phyloP scores from a whole-genome alignment of 768 basidiomycete genomes.

The Amanita phalloides region DNA sequence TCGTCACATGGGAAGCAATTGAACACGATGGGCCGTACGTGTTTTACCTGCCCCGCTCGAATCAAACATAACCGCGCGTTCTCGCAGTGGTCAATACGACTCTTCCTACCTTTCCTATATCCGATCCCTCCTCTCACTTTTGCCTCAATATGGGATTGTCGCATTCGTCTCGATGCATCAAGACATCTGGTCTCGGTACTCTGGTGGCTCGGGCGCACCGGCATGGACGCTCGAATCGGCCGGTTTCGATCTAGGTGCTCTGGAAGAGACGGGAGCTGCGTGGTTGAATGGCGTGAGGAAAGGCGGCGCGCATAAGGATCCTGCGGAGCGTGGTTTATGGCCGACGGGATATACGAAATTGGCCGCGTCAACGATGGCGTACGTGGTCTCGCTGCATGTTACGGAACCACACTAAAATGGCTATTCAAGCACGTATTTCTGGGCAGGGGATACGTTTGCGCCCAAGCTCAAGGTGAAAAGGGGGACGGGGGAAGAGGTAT shows the following conservation, averaged over 20 bases:
- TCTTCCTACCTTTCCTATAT: conserved; percentile 75
- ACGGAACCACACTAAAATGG: not conserved
- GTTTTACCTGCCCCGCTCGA: not conserved
- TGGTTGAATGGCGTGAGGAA: conserved; percentile 70
- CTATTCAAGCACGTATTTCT: conserved; percentile 72
- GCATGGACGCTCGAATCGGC: conserved; percentile 87
- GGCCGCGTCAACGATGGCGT: conserved; percentile 91
- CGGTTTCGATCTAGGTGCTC: conserved; percentile 72
- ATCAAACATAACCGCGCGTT: conserved; percentile 1
- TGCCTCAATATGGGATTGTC: conserved; percentile 62
- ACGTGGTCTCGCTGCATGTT: conserved; percentile 15
- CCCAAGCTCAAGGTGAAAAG: conserved; percentile 55
- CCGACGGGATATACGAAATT: conserved; percentile 92
- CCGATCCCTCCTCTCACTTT: conserved; percentile 49
- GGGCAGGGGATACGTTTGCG: conserved; percentile 84
- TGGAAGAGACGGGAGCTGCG: conserved; percentile 80
- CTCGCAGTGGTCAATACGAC: conserved; percentile 71
- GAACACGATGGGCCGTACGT: conserved; percentile 90
- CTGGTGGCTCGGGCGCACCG: conserved; percentile 92
- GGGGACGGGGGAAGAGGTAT: conserved; percentile 34
- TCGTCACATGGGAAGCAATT: conserved; percentile 95
- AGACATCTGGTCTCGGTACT: conserved; percentile 93
- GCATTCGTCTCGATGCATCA: conserved; percentile 83
- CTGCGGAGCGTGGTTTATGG: conserved; percentile 75
- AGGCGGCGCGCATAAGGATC: conserved; percentile 61